Evolutionary conservation across 1,284 basidiomycete species (phyloP).

Genomic region (Thecaphora thlaspeos): DNA sequence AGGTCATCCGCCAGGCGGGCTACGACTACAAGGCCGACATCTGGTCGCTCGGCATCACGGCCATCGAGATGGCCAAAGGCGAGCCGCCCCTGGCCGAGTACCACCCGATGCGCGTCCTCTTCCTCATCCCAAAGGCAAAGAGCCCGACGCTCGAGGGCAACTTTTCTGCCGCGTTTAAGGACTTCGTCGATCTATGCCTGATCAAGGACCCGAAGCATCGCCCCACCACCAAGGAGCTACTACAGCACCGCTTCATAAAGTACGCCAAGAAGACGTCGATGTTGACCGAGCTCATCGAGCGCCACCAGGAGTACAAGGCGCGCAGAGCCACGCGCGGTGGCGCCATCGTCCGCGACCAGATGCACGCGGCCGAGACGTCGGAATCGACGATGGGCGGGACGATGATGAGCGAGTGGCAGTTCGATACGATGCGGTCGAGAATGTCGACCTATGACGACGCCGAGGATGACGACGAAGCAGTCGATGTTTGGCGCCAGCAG

Average conservation of each 20-base stretch:
- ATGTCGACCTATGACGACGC: slow-evolving; percentile 63
- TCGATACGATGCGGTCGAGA: slow-evolving; percentile 74
- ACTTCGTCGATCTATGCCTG: slow-evolving; percentile 85
- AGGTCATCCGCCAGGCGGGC: slow-evolving; percentile 93
- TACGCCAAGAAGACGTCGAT: slow-evolving; percentile 73
- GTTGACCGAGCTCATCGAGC: slow-evolving; percentile 79
- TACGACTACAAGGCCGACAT: slow-evolving; percentile 61
- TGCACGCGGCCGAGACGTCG: slow-evolving; percentile 26
- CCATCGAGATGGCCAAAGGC: slow-evolving; percentile 61
- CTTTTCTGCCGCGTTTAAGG: slow-evolving; percentile 82
- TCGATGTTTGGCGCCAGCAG: slow-evolving; percentile 43
- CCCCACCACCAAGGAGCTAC: slow-evolving; percentile 82
- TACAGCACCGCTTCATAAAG: slow-evolving; percentile 88
- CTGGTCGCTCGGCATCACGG: slow-evolving; percentile 61
- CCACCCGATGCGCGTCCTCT: slow-evolving; percentile 61
- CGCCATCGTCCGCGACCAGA: slow-evolving; percentile 35
- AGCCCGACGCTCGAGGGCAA: slow-evolving; percentile 83
- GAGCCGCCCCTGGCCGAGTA: slow-evolving; percentile 61
- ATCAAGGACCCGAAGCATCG: slow-evolving; percentile 89
- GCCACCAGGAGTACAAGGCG: slow-evolving; percentile 55
- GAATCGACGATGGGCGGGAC: slow-evolving; percentile 60
- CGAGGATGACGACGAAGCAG: slow-evolving; percentile 63
- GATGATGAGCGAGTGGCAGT: slow-evolving; percentile 88
- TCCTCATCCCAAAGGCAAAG: slow-evolving; percentile 66
- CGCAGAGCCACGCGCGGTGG: slow-evolving; percentile 41